These are phyloP conservation scores for Eimeria tenella DNA, from an alignment of 169 alveolate species.

Conservation along the genomic window DNA sequence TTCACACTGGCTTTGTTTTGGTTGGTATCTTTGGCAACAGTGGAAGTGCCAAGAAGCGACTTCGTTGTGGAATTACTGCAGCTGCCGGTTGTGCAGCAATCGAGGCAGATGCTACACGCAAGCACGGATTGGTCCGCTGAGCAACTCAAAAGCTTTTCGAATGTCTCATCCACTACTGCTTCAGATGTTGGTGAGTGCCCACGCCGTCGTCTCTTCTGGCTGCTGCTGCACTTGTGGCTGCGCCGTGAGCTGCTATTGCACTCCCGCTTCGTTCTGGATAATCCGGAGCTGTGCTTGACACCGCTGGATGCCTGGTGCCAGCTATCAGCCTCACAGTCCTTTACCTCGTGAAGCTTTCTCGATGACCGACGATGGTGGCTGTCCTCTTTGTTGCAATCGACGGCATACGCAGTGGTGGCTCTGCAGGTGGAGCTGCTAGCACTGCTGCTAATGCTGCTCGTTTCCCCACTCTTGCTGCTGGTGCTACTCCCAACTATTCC, in stretches of 20 bases:
- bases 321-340: not conserved
- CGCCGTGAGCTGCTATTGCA: conserved; percentile 50
- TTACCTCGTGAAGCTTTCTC: not conserved
- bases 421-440: not conserved
- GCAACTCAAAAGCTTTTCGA: too few species aligned
- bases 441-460: conserved; percentile 15
- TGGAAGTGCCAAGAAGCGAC: too few species aligned
- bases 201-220: conserved; percentile 21
- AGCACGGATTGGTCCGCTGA: too few species aligned
- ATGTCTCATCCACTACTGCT: too few species aligned
- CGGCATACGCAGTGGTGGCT: not conserved
- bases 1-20: too few species aligned
- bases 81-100: too few species aligned
- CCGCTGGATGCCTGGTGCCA: conserved; percentile 14
- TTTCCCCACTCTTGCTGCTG: conserved; percentile 9
- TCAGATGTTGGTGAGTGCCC: not conserved
- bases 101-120: too few species aligned
- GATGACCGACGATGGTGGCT: not conserved
- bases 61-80: too few species aligned
- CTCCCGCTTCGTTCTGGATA: not conserved
- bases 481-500: not conserved
- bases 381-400: not conserved
- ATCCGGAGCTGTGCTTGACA: conserved; percentile 20
- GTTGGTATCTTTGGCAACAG: too few species aligned
- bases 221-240: conserved; percentile 49